Evolutionary conservation across 148 eudicot species (phyloP), one percentile per base, ranked within the genome.

Genomic region (Heliosperma pusillum): DNA sequence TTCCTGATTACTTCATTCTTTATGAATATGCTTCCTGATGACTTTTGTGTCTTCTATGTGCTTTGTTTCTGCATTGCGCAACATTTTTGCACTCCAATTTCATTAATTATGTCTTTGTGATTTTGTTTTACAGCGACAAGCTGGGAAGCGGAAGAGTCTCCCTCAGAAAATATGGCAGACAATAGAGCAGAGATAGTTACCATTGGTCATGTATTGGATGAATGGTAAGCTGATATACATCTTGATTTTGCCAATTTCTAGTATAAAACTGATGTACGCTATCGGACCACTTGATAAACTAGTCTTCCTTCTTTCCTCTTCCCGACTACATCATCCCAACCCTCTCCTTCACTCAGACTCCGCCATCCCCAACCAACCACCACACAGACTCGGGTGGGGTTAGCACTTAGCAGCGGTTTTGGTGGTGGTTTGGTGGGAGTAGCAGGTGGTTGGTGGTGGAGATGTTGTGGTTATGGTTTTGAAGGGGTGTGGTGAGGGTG

Each of bases 201-300:
- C 60, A 89, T 95, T 75, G 99, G 99, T 70, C 87, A 90, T 73
- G 83, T 92, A 22, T 89, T 79, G 25, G 94, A 95, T 79, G 96
- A 95, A 59, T 92, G 99, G 99, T 95, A 77, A 89, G 96, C 90
- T 53, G 1, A n/a, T 70, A 45, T 74, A 27, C 56, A 24, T 52
- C 15, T 50, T 26, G 27, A 47, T 27, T 10, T 53, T 45, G 8
- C 10, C 17, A 50, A 50, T 50, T 10, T 50, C 55, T 50, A 11
- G 17, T 50, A 13, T 11, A 16, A 50, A 50, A 50, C 55, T 50
- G 42, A 36, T 36, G 42, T 3, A 36, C 42, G 7, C 42, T 36
- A 36, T 36, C 12, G 19, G 55, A 50, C 55, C 16, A 16, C 55
- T 50, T 36, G 5, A 50, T 17, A 50, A 13, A 50, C 55, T 50